Base-by-base conservation (phyloP, 805 yeast species). In the Torulaspora gathmanii region DNA sequence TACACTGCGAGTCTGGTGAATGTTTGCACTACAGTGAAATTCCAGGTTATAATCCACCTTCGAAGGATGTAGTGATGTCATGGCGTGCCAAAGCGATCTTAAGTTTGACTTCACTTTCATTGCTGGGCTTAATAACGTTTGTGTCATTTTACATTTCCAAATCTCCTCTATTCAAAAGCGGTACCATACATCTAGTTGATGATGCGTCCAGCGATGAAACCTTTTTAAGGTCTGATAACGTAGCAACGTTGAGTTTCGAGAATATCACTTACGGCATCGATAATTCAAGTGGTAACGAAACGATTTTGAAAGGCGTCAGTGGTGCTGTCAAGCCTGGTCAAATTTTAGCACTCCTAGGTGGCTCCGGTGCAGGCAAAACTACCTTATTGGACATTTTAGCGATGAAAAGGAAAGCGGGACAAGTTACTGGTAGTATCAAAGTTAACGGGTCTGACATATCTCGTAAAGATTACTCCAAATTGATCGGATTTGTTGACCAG, bases 301-400 rank as follows among this genome's bases (percentile, higher is more conserved):
- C 65, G 13, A 80, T 93, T 3, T 72, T 93, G 47, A 72, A 75
- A 10, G 71, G 75, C 23, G 74, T 87, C 0, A 80, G 78, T 54
- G 99, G 99, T 8, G 55, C 79, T 11, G 95, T 82, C 2, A 78
- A 79, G 41, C 95, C 97, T 2, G 84, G 96, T 30, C 89, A 89
- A 61, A 84, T 95, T 50, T 64, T 89, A 61, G 98, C 99, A 0
- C 88, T 93, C 33, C 87, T 93, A 95, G 99, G 99, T 35, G 97
- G 97, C 1, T 90, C 97, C 0, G 99, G 99, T 40, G 98, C 99
- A 11, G 99, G 99, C 42, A 93, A 93, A 62, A 91, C 99, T 0
- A 91, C 99, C 0, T 68, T 93, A 34, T 70, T 93, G 41, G 99
- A 93, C 60, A 89, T 93, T 47, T 70, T 93, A 45, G 98, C 98